These are phyloP conservation scores for Exophiala lecanii-corni DNA, from an alignment of 2,329 filamentous ascomycete species.

Conservation along the genomic window DNA sequence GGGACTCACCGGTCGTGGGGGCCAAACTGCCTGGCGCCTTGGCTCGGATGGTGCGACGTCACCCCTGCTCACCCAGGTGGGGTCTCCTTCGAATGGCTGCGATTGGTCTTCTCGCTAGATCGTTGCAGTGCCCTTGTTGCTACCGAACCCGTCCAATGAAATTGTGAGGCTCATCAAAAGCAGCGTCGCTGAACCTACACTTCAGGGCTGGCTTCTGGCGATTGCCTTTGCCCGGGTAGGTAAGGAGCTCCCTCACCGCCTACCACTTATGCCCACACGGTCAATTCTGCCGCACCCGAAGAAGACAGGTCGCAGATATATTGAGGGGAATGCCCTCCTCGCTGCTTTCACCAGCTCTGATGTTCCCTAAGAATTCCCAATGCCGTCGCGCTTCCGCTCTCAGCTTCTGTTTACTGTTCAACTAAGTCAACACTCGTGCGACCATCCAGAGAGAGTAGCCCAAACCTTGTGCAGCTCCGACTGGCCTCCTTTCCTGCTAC, in stretches of 20 bases:
- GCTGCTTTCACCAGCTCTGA: background rate
- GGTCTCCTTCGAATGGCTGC: background rate
- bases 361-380: slow-evolving; percentile 1
- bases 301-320: background rate
- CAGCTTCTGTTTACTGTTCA: slow-evolving; percentile 2
- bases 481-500: background rate
- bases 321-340: background rate
- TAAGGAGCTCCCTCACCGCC: slow-evolving; percentile 1
- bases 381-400: slow-evolving; percentile 1
- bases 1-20: no score
- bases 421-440: background rate
- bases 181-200: background rate
- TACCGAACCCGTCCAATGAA: background rate
- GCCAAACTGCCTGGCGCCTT: no score
- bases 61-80: background rate
- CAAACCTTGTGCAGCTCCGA: background rate
- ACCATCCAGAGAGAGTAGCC: slow-evolving; percentile 1
- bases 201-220: background rate
- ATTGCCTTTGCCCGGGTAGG: background rate
- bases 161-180: background rate
- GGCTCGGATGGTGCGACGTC: no score
- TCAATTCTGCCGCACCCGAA: slow-evolving; percentile 1
- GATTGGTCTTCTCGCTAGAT: background rate
- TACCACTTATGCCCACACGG: slow-evolving; percentile 2
- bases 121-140: no score